A percentile compares a stretch with the other conserved stretches of the same genome.
Conservation (phyloP, 2,329 filamentous ascomycete species). For the Thermothelomyces thermophilus region DNA sequence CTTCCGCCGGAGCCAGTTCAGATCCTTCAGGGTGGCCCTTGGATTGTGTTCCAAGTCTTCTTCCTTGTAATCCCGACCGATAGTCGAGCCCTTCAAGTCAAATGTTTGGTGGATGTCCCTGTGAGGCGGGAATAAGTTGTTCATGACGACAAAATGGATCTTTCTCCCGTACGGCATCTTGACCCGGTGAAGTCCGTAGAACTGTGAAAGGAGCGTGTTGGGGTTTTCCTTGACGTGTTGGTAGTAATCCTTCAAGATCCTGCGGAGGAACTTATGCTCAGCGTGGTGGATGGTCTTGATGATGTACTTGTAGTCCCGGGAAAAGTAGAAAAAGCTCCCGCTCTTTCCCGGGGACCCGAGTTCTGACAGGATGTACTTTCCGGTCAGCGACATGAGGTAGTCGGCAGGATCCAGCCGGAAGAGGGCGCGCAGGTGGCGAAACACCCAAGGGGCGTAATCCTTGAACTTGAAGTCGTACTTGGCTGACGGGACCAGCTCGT, state of each 20-base stretch:
- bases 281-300: conserved; percentile 99
- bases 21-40: conserved; percentile 85
- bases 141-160: conserved; percentile 99
- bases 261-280: conserved; percentile 82
- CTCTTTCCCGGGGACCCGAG: conserved; percentile 96
- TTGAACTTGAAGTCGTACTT: conserved; percentile 99
- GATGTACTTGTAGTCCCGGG: conserved; percentile 98
- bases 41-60: conserved; percentile 84
- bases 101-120: conserved; percentile 96
- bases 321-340: conserved; percentile 99
- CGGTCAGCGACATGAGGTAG: conserved; percentile 95
- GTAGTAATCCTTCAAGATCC: conserved; percentile 87
- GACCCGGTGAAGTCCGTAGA: conserved; percentile 93
- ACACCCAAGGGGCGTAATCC: conserved; percentile 99
- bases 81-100: conserved; percentile 91
- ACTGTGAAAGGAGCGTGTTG: conserved; percentile 94
- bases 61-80: conserved; percentile 86
- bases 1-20: conserved; percentile 89
- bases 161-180: conserved; percentile 98
- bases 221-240: conserved; percentile 87
- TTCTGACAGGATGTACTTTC: conserved; percentile 97
- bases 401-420: conserved; percentile 94
- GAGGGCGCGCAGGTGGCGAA: conserved; percentile 78
- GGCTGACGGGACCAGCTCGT: conserved; percentile 92
- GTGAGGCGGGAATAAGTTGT: conserved; percentile 96